phyloP scores from a whole-genome alignment of 139 green algal species.

The Chlorella sorokiniana region DNA sequence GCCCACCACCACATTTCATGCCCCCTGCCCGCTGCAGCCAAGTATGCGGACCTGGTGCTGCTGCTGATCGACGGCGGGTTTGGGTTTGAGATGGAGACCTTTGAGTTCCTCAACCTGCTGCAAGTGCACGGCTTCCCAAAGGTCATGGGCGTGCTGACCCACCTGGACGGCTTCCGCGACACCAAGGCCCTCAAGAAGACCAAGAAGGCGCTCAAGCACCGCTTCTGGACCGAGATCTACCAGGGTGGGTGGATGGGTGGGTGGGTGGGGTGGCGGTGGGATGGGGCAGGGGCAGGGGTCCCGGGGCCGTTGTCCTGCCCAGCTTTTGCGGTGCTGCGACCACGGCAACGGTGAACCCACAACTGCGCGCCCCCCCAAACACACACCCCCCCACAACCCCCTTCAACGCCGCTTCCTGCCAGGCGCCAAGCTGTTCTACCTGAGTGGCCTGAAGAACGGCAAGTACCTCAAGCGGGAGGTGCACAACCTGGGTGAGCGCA shows the following conservation, averaged over 20 bases:
- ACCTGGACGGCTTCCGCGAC: conserved; percentile 94
- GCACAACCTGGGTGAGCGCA: conserved; percentile 84
- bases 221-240: conserved; percentile 98
- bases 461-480: conserved; percentile 89
- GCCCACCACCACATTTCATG: no score
- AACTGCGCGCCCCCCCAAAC: neutral
- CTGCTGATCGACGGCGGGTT: conserved; percentile 94
- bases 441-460: conserved; percentile 87
- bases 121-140: conserved; percentile 96
- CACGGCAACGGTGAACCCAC: neutral
- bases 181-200: conserved; percentile 85
- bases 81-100: conserved; percentile 99
- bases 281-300: no score
- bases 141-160: conserved; percentile 99
- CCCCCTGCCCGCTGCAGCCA: conserved; percentile 59
- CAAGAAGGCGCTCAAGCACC: conserved; percentile 94
- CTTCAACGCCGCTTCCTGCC: neutral
- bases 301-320: no score
- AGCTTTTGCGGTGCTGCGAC: neutral
- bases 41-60: conserved; percentile 97
- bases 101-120: conserved; percentile 99
- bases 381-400: neutral
- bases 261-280: neutral
- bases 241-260: conserved; percentile 58
- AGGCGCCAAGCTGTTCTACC: conserved; percentile 98